Conservation (phyloP, 305 asterid genomes). For the Fraxinus platypoda region DNA sequence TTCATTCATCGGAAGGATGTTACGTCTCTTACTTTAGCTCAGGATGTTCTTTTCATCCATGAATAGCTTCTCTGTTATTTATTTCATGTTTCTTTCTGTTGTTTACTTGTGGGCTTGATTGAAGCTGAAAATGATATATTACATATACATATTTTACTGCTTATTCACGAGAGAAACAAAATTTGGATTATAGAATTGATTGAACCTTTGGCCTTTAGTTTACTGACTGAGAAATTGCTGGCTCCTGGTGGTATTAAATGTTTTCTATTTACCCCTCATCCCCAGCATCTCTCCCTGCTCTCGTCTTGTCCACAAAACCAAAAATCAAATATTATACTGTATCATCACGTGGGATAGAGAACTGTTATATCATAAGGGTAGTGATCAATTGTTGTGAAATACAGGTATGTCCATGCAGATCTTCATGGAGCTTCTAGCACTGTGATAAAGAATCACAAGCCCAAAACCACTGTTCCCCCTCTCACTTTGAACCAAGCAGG, state of each 20-base stretch:
- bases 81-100: conserved; percentile 15
- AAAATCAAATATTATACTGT: neutral
- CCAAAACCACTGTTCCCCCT: conserved; percentile 84
- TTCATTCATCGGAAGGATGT: neutral
- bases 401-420: conserved; percentile 94
- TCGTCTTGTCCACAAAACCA: neutral
- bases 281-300: neutral
- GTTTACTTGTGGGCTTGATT: conserved; percentile 10
- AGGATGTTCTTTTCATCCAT: conserved; percentile 16
- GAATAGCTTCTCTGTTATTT: conserved; percentile 1
- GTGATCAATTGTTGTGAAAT: neutral
- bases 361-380: neutral
- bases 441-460: conserved; percentile 93
- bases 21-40: neutral
- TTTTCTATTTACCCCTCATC: neutral
- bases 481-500: conserved; percentile 96
- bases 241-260: conserved; percentile 1
- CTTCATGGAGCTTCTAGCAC: conserved; percentile 99
- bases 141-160: neutral
- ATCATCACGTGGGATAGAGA: neutral
- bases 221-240: conserved; percentile 7
- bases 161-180: conserved; percentile 9
- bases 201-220: neutral
- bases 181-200: conserved; percentile 8
- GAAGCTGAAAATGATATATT: conserved; percentile 2